phyloP scores from a whole-genome alignment of 2,329 filamentous ascomycete species.

The Arthrobotrys pseudoclavata region DNA sequence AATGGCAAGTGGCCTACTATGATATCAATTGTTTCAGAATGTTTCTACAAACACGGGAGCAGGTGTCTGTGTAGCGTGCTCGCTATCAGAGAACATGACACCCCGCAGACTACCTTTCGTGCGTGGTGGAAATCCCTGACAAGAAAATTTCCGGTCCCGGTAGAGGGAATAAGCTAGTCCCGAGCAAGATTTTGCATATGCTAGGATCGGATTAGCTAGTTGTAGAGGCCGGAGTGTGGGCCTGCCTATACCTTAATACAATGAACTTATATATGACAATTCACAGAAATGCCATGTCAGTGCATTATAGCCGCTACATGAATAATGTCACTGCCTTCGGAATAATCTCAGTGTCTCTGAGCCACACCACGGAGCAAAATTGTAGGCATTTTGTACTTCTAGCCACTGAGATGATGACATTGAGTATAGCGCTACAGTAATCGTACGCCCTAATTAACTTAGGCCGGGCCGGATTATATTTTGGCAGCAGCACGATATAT shows the following conservation, averaged over 20 bases:
- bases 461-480: slow-evolving; percentile 14
- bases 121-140: slow-evolving; percentile 23
- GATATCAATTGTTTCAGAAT: slow-evolving; percentile 15
- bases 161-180: slow-evolving; percentile 23
- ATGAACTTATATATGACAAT: slow-evolving; percentile 10
- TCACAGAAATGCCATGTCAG: slow-evolving; percentile 27
- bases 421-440: background rate
- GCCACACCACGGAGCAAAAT: slow-evolving; percentile 24
- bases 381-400: slow-evolving; percentile 1
- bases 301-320: slow-evolving; percentile 16
- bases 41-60: background rate
- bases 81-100: background rate
- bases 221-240: slow-evolving; percentile 37
- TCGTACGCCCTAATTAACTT: background rate
- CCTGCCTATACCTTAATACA: slow-evolving; percentile 3
- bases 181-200: slow-evolving; percentile 22
- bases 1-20: background rate
- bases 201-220: slow-evolving; percentile 50
- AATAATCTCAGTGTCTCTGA: slow-evolving; percentile 9
- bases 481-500: background rate
- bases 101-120: slow-evolving; percentile 4
- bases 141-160: slow-evolving; percentile 56
- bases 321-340: background rate
- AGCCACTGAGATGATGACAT: slow-evolving; percentile 7
- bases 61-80: background rate